phyloP scores from a whole-genome alignment of 352 stramenopile genomes.

The Globisporangium emineosum region DNA sequence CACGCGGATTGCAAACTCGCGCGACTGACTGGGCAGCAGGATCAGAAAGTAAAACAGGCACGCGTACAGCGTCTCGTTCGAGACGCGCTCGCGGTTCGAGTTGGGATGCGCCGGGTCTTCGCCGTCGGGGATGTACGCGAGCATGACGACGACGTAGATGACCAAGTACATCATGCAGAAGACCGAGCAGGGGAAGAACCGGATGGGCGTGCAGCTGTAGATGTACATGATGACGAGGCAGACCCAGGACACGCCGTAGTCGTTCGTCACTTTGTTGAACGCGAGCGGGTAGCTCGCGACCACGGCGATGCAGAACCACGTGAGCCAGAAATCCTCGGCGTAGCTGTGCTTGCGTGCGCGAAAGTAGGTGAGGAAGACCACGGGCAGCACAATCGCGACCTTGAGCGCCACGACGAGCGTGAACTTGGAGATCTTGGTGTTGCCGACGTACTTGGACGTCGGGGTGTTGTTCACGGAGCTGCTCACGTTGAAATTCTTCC shows the following conservation, averaged over 20 bases:
- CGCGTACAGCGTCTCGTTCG: constrained; percentile 76
- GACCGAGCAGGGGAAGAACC: constrained; percentile 76
- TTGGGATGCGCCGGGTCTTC: constrained; percentile 22
- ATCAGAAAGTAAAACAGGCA: constrained; percentile 84
- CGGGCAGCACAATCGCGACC: constrained; percentile 51
- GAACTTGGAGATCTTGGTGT: constrained; percentile 56
- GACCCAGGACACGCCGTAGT: constrained; percentile 80
- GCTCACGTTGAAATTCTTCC: constrained; percentile 40
- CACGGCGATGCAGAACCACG: constrained; percentile 60
- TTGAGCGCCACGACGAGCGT: constrained; percentile 65
- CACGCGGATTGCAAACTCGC: constrained; percentile 78
- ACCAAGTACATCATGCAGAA: constrained; percentile 65
- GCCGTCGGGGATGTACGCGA: constrained; percentile 49
- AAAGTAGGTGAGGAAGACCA: constrained; percentile 67
- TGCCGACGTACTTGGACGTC: constrained; percentile 25
- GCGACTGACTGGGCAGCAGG: constrained; percentile 65
- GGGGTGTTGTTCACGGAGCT: constrained; percentile 31
- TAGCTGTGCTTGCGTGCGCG: constrained; percentile 61
- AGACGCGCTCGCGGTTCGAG: constrained; percentile 40
- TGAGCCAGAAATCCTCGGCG: constrained; percentile 58
- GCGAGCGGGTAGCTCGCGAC: constrained; percentile 66
- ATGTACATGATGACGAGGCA: constrained; percentile 85
- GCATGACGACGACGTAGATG: constrained; percentile 72
- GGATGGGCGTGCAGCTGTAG: constrained; percentile 77
- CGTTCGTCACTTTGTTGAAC: constrained; percentile 83